Percentiles rank a stretch among this genome's conserved stretches.
These are phyloP conservation scores for Alnus glutinosa DNA, from an alignment of 306 rosid species.

Conservation along the genomic window DNA sequence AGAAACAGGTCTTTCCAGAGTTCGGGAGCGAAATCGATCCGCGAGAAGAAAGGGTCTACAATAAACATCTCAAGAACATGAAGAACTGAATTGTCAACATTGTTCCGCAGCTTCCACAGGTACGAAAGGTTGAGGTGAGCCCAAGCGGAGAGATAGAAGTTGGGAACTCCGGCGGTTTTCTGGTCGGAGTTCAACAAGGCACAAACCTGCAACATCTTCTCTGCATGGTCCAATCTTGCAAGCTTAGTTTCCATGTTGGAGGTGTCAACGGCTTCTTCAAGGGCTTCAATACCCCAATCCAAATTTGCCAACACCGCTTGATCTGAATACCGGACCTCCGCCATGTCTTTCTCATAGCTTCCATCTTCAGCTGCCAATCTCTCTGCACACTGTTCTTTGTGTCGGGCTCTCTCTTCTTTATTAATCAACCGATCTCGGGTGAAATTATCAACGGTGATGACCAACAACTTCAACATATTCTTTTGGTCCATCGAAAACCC, in stretches of 20 bases:
- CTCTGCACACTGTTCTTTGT: conserved; percentile 89
- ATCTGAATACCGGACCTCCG: conserved; percentile 76
- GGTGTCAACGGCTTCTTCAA: conserved; percentile 87
- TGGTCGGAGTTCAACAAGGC: conserved; percentile 75
- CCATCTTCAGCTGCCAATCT: conserved; percentile 94
- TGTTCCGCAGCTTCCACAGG: conserved; percentile 73
- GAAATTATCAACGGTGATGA: conserved; percentile 58
- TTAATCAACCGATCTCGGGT: conserved; percentile 61
- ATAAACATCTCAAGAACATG: conserved; percentile 84
- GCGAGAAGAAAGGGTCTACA: conserved; percentile 78
- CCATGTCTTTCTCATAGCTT: conserved; percentile 47
- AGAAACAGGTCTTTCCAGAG: conserved; percentile 82
- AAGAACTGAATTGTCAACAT: conserved; percentile 48
- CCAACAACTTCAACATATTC: conserved; percentile 60
- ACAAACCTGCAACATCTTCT: conserved; percentile 89
- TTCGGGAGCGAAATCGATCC: conserved; percentile 90
- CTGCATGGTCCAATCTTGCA: conserved; percentile 79
- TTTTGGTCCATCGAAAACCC: conserved; percentile 68
- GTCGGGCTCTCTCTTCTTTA: conserved; percentile 63
- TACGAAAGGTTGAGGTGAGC: conserved; percentile 79
- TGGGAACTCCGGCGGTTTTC: conserved; percentile 93
- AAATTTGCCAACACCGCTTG: conserved; percentile 90
- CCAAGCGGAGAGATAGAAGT: conserved; percentile 91
- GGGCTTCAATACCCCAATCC: conserved; percentile 96
- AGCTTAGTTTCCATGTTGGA: conserved; percentile 83